Evolutionary conservation across 2,329 filamentous ascomycete genomes (phyloP).

Genomic region (Stemphylium vesicarium): DNA sequence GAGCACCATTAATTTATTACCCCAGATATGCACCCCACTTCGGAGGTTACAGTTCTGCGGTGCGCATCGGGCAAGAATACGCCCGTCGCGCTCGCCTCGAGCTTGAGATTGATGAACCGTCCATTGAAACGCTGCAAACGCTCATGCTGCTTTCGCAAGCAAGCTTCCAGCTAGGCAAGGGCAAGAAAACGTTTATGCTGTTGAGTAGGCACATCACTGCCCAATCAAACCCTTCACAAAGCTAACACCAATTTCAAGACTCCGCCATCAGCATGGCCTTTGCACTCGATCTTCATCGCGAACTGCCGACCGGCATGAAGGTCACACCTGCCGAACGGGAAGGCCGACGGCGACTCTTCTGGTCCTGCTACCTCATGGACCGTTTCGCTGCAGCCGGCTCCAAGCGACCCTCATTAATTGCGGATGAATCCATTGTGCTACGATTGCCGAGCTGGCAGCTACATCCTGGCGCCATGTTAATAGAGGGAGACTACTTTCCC

Average conservation of each 20-base stretch:
- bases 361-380: constrained; percentile 87
- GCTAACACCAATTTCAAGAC: constrained; percentile 56
- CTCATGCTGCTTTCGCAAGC: constrained; percentile 77
- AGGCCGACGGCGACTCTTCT: constrained; percentile 80
- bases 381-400: constrained; percentile 83
- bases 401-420: constrained; percentile 78
- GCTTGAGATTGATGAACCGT: constrained; percentile 81
- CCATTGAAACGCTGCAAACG: constrained; percentile 77
- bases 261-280: constrained; percentile 82
- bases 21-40: constrained; percentile 71
- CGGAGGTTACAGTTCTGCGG: constrained; percentile 70
- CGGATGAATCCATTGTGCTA: constrained; percentile 76
- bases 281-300: constrained; percentile 80
- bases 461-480: constrained; percentile 63
- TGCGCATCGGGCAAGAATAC: constrained; percentile 74
- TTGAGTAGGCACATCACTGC: constrained; percentile 63
- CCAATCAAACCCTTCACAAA: background rate
- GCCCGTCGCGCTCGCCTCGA: constrained; percentile 71
- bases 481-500: constrained; percentile 83
- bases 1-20: constrained; percentile 53
- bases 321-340: constrained; percentile 74
- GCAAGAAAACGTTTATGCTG: constrained; percentile 87
- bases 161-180: constrained; percentile 77
- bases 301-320: constrained; percentile 68
- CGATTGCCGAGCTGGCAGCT: constrained; percentile 77